phyloP scores from a whole-genome alignment of 768 basidiomycete species.

The Boletus patriciae region DNA sequence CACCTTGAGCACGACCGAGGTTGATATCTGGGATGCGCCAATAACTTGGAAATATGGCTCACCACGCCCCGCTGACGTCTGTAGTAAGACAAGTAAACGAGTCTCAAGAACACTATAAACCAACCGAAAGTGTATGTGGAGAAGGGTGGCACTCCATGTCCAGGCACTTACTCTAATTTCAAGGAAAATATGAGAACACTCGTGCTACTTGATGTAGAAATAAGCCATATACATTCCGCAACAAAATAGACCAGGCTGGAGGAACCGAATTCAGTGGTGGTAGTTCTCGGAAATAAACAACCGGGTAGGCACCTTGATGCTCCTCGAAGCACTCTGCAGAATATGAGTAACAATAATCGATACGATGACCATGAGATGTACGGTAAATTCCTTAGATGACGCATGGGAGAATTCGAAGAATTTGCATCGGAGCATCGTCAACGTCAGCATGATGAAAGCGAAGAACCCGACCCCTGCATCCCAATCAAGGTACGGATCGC shows the following conservation, averaged over 20 bases:
- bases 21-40: background rate
- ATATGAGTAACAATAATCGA: background rate
- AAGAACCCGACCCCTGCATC: conserved; percentile 49
- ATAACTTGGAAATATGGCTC: background rate
- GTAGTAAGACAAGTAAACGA: background rate
- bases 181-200: background rate
- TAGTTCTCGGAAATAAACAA: background rate
- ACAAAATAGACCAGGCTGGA: conserved; percentile 49
- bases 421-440: conserved; percentile 47
- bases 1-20: conserved; percentile 33
- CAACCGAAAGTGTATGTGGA: conserved; percentile 52
- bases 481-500: background rate
- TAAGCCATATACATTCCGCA: conserved; percentile 43
- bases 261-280: background rate
- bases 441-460: conserved; percentile 45
- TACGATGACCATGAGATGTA: conserved; percentile 16
- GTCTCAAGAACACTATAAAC: background rate
- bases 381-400: conserved; percentile 51
- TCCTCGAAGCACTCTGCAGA: conserved; percentile 44
- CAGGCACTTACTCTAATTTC: conserved; percentile 46
- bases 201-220: background rate
- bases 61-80: conserved; percentile 54
- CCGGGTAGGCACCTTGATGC: conserved; percentile 38
- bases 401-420: conserved; percentile 47
- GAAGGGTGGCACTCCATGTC: conserved; percentile 58